phyloP scores from a whole-genome alignment of 1,284 basidiomycete genomes.

The Waitea zeae region DNA sequence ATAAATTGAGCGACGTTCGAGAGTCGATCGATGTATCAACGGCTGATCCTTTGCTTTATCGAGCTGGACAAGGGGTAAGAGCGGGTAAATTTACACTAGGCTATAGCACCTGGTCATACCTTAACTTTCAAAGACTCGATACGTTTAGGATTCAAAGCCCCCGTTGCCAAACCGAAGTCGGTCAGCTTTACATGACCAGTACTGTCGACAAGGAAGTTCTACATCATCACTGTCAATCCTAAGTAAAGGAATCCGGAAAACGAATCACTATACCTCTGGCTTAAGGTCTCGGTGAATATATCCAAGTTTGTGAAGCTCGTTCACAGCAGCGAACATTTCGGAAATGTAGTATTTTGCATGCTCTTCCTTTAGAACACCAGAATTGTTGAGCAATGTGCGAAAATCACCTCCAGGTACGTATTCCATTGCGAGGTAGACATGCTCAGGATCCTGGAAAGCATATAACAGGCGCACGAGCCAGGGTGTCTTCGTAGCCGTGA shows the following conservation, averaged over 20 bases:
- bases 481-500: conserved; percentile 88
- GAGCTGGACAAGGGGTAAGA: conserved; percentile 29
- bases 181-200: conserved; percentile 97
- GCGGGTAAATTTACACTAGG: not conserved
- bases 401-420: conserved; percentile 96
- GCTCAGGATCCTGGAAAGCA: conserved; percentile 81
- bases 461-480: conserved; percentile 89
- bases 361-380: conserved; percentile 90
- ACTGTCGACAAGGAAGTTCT: conserved; percentile 97
- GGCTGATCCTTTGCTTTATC: conserved; percentile 95
- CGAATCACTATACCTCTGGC: conserved; percentile 52
- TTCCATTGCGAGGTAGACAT: conserved; percentile 96
- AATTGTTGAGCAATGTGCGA: conserved; percentile 88
- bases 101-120: conserved; percentile 19
- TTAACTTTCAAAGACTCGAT: conserved; percentile 92
- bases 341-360: conserved; percentile 90
- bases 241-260: conserved; percentile 2
- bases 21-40: conserved; percentile 80
- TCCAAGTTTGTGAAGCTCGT: conserved; percentile 84
- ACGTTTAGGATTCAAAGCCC: conserved; percentile 85
- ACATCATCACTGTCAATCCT: conserved; percentile 2
- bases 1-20: conserved; percentile 92
- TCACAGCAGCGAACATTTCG: conserved; percentile 89
- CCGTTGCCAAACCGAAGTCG: conserved; percentile 96
- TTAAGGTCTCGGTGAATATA: conserved; percentile 98